phyloP scores from a whole-genome alignment of 805 yeast genomes.

The Hanseniaspora lindneri region DNA sequence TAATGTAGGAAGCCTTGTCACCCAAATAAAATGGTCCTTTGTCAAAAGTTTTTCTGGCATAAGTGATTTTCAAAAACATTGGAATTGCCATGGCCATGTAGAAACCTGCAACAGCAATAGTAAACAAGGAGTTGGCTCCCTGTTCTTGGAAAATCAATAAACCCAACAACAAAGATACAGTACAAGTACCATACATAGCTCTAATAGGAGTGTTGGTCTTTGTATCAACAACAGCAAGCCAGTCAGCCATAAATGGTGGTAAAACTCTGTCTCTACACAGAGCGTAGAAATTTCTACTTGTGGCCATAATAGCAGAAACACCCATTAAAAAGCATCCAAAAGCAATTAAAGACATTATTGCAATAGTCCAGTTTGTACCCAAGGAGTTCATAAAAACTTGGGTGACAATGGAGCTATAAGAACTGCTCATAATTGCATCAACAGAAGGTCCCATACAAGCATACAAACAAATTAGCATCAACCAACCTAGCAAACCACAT shows the following conservation, averaged over 20 bases:
- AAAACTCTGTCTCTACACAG: slow-evolving; percentile 67
- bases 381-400: slow-evolving; percentile 50
- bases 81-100: slow-evolving; percentile 35
- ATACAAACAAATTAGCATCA: slow-evolving; percentile 40
- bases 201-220: slow-evolving; percentile 50
- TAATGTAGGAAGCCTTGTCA: slow-evolving; percentile 32
- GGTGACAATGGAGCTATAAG: slow-evolving; percentile 51
- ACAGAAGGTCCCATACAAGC: slow-evolving; percentile 43
- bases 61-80: slow-evolving; percentile 32
- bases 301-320: slow-evolving; percentile 47
- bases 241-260: slow-evolving; percentile 46
- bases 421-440: slow-evolving; percentile 33
- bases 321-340: slow-evolving; percentile 58
- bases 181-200: slow-evolving; percentile 40
- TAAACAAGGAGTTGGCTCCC: slow-evolving; percentile 37
- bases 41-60: slow-evolving; percentile 38
- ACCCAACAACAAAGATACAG: slow-evolving; percentile 31
- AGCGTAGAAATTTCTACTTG: slow-evolving; percentile 63
- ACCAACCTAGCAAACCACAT: slow-evolving; percentile 50
- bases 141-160: slow-evolving; percentile 33
- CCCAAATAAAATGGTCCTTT: slow-evolving; percentile 66
- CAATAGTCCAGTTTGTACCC: slow-evolving; percentile 55
- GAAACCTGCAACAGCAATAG: slow-evolving; percentile 35
- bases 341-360: slow-evolving; percentile 49
- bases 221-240: slow-evolving; percentile 46